These are phyloP conservation scores for Rhizophora mangle DNA, from an alignment of 345 rosid genomes.

Conservation along the genomic window DNA sequence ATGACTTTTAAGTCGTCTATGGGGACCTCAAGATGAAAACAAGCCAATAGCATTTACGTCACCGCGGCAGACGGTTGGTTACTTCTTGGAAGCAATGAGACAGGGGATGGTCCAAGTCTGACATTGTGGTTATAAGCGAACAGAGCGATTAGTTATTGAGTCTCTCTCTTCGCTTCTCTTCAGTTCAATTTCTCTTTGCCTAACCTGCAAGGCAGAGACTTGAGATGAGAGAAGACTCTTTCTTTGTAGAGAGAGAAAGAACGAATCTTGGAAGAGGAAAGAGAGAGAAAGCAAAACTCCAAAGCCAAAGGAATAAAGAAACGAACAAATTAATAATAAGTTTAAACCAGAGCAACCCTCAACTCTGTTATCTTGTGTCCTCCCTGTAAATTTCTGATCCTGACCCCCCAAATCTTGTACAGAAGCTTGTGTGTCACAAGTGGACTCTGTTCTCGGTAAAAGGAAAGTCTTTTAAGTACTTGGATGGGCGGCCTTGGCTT, in stretches of 20 bases:
- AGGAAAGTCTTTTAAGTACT: background rate
- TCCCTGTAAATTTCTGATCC: background rate
- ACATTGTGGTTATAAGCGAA: slow-evolving; percentile 19
- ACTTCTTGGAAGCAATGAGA: background rate
- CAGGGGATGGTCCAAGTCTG: slow-evolving; percentile 16
- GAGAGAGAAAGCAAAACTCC: background rate
- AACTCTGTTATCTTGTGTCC: background rate
- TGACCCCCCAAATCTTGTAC: slow-evolving; percentile 2
- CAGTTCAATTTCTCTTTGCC: slow-evolving; percentile 40
- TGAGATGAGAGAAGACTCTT: background rate
- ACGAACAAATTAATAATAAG: slow-evolving; percentile 2
- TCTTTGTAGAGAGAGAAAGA: slow-evolving; percentile 8
- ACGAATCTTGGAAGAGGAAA: background rate
- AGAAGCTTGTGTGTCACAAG: background rate
- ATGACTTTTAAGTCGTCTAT: background rate
- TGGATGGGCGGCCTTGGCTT: background rate
- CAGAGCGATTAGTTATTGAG: slow-evolving; percentile 37
- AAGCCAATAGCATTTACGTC: background rate
- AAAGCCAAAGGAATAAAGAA: background rate
- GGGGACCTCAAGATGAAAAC: background rate
- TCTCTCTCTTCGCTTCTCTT: slow-evolving; percentile 23
- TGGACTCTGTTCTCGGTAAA: background rate
- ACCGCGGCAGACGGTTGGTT: background rate
- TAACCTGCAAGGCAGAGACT: slow-evolving; percentile 39
- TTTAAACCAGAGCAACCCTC: background rate